A percentile compares a stretch with the other conserved stretches of the same genome.
Evolutionary conservation across 768 basidiomycete species (phyloP).

Genomic region (Thelephora aurantiotincta): DNA sequence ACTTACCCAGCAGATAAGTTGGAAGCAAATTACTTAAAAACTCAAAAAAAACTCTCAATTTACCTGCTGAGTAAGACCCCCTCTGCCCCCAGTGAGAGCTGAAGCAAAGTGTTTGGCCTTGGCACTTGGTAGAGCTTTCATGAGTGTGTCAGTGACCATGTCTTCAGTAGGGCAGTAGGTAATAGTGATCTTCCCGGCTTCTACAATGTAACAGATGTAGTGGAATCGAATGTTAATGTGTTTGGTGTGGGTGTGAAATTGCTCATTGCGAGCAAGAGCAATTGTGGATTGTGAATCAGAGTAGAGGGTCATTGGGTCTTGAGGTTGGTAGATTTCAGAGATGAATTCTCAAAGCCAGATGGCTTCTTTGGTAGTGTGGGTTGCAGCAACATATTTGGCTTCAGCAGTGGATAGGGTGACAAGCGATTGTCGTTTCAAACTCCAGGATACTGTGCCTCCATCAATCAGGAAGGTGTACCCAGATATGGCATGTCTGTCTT

Average conservation of each 20-base stretch:
- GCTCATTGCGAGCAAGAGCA: slow-evolving; percentile 12
- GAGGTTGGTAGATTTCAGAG: slow-evolving; percentile 3
- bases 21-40: no score
- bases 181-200: slow-evolving; percentile 10
- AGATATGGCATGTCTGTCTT: slow-evolving; percentile 19
- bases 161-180: slow-evolving; percentile 15
- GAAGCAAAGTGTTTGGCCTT: slow-evolving; percentile 4
- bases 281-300: slow-evolving; percentile 12
- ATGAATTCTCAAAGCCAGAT: slow-evolving; percentile 7
- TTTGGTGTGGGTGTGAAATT: slow-evolving; percentile 19
- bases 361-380: slow-evolving; percentile 18
- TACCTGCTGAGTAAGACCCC: no score
- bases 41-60: no score
- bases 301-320: slow-evolving; percentile 5
- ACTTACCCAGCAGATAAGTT: no score
- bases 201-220: slow-evolving; percentile 15
- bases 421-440: slow-evolving; percentile 20
- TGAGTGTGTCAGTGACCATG: slow-evolving; percentile 21
- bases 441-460: slow-evolving; percentile 20
- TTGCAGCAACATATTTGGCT: slow-evolving; percentile 21
- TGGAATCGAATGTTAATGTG: slow-evolving; percentile 24
- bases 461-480: slow-evolving; percentile 21
- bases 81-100: no score
- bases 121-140: slow-evolving; percentile 15
- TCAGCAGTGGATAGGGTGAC: slow-evolving; percentile 22